phyloP scores from a whole-genome alignment of 1,139 yeast genomes.

The Hyphopichia fennica region DNA sequence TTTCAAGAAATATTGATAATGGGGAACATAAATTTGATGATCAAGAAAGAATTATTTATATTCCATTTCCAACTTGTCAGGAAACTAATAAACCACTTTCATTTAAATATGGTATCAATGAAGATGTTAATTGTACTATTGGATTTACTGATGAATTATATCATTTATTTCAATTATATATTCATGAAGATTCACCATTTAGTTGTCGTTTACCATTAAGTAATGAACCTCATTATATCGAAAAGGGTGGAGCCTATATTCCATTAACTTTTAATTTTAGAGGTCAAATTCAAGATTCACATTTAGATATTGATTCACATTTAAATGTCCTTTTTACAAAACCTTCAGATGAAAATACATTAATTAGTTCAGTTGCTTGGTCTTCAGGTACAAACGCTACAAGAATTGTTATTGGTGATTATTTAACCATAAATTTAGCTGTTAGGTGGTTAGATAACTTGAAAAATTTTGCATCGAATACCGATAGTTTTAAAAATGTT shows the following conservation, averaged over 20 bases:
- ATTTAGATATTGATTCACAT: slow-evolving; percentile 64
- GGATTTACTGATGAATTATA: slow-evolving; percentile 64
- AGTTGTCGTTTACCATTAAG: slow-evolving; percentile 63
- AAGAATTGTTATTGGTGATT: slow-evolving; percentile 66
- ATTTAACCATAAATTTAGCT: slow-evolving; percentile 56
- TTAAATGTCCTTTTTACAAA: slow-evolving; percentile 56
- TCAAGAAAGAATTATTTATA: slow-evolving; percentile 56
- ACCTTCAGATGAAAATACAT: slow-evolving; percentile 35
- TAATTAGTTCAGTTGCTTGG: slow-evolving; percentile 59
- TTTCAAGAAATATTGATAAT: slow-evolving; percentile 64
- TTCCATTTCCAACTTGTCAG: slow-evolving; percentile 59
- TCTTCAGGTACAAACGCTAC: slow-evolving; percentile 65
- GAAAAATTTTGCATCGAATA: slow-evolving; percentile 17
- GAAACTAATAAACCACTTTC: slow-evolving; percentile 63
- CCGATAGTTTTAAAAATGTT: slow-evolving; percentile 9
- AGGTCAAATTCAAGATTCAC: slow-evolving; percentile 68
- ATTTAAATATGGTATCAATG: slow-evolving; percentile 53
- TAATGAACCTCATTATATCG: slow-evolving; percentile 40
- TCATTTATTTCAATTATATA: slow-evolving; percentile 70
- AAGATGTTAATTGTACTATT: slow-evolving; percentile 61
- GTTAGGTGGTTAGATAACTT: slow-evolving; percentile 55
- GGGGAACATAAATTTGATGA: slow-evolving; percentile 76
- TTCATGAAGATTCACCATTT: slow-evolving; percentile 77
- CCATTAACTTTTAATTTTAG: slow-evolving; percentile 68
- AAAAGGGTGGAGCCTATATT: slow-evolving; percentile 51